phyloP scores from a whole-genome alignment of 139 green algal species.

The Chlamydomonas sphaeroides region DNA sequence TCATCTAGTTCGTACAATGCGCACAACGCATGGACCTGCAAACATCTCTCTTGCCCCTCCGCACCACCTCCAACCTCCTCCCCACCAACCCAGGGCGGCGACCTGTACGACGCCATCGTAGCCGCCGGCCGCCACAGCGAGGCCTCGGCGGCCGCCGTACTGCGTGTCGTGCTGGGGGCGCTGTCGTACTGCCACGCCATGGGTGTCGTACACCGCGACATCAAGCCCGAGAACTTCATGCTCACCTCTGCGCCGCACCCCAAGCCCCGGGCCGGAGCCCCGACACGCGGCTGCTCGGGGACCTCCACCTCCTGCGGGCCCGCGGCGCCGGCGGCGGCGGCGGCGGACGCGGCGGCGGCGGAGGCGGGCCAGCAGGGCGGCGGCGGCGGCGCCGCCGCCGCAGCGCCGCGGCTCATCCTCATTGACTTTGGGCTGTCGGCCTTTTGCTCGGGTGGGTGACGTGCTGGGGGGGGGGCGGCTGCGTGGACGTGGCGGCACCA shows the following conservation, averaged over 20 bases:
- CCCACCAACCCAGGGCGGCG: conserved; percentile 40
- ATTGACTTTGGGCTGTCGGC: conserved; percentile 71
- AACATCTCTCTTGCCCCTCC: no score
- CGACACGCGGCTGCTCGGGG: no score
- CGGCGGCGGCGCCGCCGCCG: neutral
- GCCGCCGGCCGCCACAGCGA: conserved; percentile 21
- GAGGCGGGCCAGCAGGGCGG: no score
- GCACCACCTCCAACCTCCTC: no score
- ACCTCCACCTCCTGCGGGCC: no score
- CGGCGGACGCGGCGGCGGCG: neutral
- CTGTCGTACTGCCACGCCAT: conserved; percentile 45
- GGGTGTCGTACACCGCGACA: conserved; percentile 44
- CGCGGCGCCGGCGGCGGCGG: neutral
- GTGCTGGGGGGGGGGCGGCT: no score
- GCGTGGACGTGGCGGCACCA: no score
- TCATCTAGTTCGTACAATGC: no score
- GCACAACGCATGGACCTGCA: no score
- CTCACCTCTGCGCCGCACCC: conserved; percentile 78
- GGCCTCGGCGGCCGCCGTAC: conserved; percentile 27
- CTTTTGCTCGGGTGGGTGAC: conserved; percentile 43
- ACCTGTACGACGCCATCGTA: conserved; percentile 62
- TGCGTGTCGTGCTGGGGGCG: conserved; percentile 37
- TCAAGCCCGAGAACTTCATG: conserved; percentile 87
- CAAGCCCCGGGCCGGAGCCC: no score
- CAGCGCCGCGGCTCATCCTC: conserved; percentile 48